phyloP scores from a whole-genome alignment of 2,329 filamentous ascomycete genomes.

The Fusarium sp. region DNA sequence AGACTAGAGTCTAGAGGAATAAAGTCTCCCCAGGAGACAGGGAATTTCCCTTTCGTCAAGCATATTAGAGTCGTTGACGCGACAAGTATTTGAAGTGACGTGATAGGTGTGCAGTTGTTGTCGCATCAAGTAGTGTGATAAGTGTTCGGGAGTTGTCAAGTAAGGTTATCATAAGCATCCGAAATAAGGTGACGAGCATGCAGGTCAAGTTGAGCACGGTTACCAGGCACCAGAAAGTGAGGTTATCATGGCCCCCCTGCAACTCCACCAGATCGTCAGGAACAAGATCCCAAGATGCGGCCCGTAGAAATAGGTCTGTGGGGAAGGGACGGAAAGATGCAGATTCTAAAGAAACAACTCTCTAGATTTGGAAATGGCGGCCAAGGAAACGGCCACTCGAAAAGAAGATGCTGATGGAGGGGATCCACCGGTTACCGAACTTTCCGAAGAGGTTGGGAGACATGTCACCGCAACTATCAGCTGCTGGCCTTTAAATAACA shows the following conservation, averaged over 20 bases:
- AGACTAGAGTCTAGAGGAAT: constrained; percentile 37
- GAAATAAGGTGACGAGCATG: not conserved
- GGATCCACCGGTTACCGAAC: constrained; percentile 38
- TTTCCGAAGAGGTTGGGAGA: constrained; percentile 35
- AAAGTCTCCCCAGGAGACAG: constrained; percentile 12
- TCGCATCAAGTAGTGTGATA: not conserved
- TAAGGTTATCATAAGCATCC: not conserved
- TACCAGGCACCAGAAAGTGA: not conserved
- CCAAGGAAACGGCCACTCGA: constrained; percentile 17
- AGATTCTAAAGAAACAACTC: constrained; percentile 17
- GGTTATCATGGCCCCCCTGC: not conserved
- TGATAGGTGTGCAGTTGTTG: not conserved
- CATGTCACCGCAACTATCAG: not conserved
- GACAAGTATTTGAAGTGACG: not conserved
- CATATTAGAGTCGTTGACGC: not conserved
- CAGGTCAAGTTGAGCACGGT: not conserved
- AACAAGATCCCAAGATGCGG: constrained; percentile 33
- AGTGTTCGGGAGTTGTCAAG: not conserved
- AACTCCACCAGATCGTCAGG: constrained; percentile 36
- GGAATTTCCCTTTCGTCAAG: not conserved
- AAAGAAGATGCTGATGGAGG: constrained; percentile 28
- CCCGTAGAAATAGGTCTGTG: constrained; percentile 25
- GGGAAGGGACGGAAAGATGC: constrained; percentile 27
- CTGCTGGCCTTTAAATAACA: not conserved
- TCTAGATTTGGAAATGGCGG: constrained; percentile 32